Evolutionary conservation across 352 stramenopile species (phyloP), one percentile per base, ranked within the genome.

Genomic region (Thraustochytrium striatum): DNA sequence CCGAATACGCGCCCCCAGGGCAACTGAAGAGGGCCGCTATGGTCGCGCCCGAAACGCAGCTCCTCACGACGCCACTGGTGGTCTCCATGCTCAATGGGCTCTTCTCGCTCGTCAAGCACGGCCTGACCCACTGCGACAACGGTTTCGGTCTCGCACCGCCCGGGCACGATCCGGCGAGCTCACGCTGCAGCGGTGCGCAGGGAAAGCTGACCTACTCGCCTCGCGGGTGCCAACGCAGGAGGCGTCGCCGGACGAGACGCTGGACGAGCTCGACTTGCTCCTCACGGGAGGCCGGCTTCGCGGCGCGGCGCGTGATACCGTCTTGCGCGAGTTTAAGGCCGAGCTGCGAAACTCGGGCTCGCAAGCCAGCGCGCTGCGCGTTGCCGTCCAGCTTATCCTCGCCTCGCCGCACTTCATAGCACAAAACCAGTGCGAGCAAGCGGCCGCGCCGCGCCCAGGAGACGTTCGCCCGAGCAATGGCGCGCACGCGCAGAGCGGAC

Each of bases 1-100:
- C 87, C 38, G 80, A 89, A 21, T 83, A 79, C 73, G 30, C 83
- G 33, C 57, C 70, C 28, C 19, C n/a, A 1, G 85, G 85, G 8
- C 72, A 78, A 33, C 82, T 85, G 0, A 19, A 81, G 2, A 72
- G 72, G 33, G 81, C 79, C 55, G 61, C 58, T 16, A 47, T 88
- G 1, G 69, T 87, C 39, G 65, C 72, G 2, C 87, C 87, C 32
- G 85, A 90, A 65, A 57, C 62, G 52, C 83, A 86, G 81, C n/a
- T 90, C n/a, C 41, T 87, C 8, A 85, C 72, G 35, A 84, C 86
- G 79, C 85, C 87, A 16, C 81, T 82, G 55, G 39, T 88, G 13
- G 57, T 90, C 19, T 62, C 75, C n/a, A 57, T 87, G 16, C 57
- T 88, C 19, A 90, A 90, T 72, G 87, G 85, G 5, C 82, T 91